Evolutionary conservation across 2,329 filamentous ascomycete genomes (phyloP).

Genomic region (Cercospora canescens): DNA sequence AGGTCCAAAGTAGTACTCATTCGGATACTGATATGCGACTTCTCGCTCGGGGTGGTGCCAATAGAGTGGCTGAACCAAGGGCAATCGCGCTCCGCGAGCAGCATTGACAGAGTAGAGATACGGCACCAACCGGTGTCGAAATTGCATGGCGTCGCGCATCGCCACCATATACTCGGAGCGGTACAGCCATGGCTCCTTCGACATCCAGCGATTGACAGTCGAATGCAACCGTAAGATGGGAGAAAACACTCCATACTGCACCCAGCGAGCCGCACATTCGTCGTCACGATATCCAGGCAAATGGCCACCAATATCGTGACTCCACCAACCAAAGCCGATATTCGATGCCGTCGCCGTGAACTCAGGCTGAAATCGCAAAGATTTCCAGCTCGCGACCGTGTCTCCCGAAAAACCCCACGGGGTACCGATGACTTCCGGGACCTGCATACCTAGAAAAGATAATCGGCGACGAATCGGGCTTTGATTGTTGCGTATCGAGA

Average conservation of each 20-base stretch:
- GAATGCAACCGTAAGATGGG: constrained; percentile 64
- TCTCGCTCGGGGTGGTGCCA: constrained; percentile 57
- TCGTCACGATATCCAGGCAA: constrained; percentile 58
- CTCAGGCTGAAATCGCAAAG: constrained; percentile 64
- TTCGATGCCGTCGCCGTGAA: constrained; percentile 67
- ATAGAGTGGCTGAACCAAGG: constrained; percentile 63
- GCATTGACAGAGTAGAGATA: constrained; percentile 62
- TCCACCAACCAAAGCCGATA: constrained; percentile 70
- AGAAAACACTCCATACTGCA: constrained; percentile 62
- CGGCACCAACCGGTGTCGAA: constrained; percentile 61
- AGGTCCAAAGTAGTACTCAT: constrained; percentile 61
- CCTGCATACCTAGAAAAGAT: constrained; percentile 64
- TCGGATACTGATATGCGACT: constrained; percentile 58
- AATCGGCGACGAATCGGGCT: constrained; percentile 30
- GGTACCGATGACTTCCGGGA: constrained; percentile 64
- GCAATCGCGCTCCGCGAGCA: constrained; percentile 41
- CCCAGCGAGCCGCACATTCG: constrained; percentile 61
- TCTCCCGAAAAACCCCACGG: constrained; percentile 67
- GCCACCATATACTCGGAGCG: constrained; percentile 21
- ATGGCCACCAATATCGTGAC: constrained; percentile 68
- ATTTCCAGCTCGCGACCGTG: constrained; percentile 60
- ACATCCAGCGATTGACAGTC: constrained; percentile 57
- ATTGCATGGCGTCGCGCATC: constrained; percentile 52
- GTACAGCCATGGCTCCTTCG: constrained; percentile 61
- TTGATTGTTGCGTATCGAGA: constrained; percentile 9